These are phyloP conservation scores for Exophiala viscosa DNA, from an alignment of 2,329 filamentous ascomycete species.

Conservation along the genomic window DNA sequence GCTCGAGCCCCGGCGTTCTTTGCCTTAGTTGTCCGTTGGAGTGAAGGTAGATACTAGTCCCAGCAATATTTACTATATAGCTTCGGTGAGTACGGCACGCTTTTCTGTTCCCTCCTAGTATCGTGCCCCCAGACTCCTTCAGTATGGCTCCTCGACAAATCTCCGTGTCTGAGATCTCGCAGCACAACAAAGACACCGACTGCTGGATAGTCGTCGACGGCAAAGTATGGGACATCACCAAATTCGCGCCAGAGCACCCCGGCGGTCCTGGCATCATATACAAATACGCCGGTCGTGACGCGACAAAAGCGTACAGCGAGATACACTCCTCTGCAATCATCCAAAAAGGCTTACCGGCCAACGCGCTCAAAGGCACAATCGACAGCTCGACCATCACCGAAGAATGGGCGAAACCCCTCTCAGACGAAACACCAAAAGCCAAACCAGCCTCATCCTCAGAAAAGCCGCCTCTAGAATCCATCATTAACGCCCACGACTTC, in stretches of 20 bases:
- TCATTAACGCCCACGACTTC: constrained; percentile 62
- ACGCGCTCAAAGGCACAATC: constrained; percentile 50
- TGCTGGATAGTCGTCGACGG: constrained; percentile 68
- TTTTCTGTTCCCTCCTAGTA: too few species aligned
- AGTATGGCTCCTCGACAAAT: constrained; percentile 14
- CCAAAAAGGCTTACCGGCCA: constrained; percentile 39
- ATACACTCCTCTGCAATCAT: constrained; percentile 51
- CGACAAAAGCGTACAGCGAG: constrained; percentile 51
- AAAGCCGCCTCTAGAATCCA: constrained; percentile 51
- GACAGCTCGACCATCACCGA: constrained; percentile 48
- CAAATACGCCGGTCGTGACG: constrained; percentile 52
- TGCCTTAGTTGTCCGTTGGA: too few species aligned
- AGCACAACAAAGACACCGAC: constrained; percentile 48
- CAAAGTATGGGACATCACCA: constrained; percentile 64
- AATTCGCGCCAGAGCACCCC: constrained; percentile 62
- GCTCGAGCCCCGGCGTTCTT: too few species aligned
- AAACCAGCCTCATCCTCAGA: constrained; percentile 22
- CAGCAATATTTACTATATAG: too few species aligned
- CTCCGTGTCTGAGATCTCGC: constrained; percentile 34
- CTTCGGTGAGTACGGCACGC: too few species aligned
- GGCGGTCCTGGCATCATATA: constrained; percentile 38
- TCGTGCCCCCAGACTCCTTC: not conserved
- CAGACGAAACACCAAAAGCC: constrained; percentile 31
- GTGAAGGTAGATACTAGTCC: too few species aligned
- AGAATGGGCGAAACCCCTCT: constrained; percentile 45